These are phyloP conservation scores for Mesembryanthemum crystallinum DNA, from an alignment of 148 eudicot species.

Conservation along the genomic window DNA sequence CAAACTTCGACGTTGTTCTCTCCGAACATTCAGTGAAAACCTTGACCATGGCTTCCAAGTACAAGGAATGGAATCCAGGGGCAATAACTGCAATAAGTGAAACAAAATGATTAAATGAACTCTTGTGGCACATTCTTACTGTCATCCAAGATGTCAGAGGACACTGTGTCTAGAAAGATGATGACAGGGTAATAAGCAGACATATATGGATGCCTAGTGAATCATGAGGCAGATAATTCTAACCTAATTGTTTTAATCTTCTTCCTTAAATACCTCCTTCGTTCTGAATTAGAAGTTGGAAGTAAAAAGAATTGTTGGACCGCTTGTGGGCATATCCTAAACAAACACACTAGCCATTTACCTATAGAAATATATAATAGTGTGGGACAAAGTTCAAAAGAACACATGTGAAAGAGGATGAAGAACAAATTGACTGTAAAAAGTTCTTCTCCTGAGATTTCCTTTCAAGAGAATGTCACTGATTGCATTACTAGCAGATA, in stretches of 20 bases:
- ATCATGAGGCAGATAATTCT: constrained; percentile 4
- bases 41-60: constrained; percentile 92
- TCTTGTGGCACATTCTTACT: neutral
- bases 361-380: neutral
- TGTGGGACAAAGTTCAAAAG: neutral
- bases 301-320: neutral
- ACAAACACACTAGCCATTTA: neutral
- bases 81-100: constrained; percentile 70
- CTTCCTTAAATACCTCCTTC: neutral
- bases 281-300: neutral
- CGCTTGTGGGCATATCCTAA: neutral
- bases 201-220: neutral
- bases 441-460: neutral
- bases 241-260: neutral
- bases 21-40: constrained; percentile 73
- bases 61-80: constrained; percentile 91
- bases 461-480: neutral
- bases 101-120: neutral
- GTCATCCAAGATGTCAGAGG: neutral
- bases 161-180: neutral
- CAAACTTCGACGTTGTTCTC: constrained; percentile 69
- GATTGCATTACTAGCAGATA: neutral
- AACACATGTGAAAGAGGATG: neutral
- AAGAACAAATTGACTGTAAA: neutral
- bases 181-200: neutral